A percentile compares a stretch with the other conserved stretches of the same genome.
Conservation (phyloP, 1,139 yeast genomes). For the Pichia sp. region DNA sequence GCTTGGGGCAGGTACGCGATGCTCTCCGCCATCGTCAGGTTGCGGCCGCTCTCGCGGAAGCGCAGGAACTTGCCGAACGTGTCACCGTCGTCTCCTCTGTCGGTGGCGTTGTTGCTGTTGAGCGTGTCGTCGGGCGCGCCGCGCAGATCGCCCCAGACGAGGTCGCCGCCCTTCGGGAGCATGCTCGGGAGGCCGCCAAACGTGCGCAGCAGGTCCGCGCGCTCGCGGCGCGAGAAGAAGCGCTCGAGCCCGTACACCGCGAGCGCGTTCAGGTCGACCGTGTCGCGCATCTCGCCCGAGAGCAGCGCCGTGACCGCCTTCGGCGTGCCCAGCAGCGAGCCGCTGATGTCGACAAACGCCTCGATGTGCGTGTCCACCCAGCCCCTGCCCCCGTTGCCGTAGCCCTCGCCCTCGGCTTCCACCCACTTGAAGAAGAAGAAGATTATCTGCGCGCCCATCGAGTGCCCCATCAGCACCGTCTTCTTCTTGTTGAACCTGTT, state of each 20-base stretch:
- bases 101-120: conserved; percentile 9
- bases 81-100: conserved; percentile 29
- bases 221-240: conserved; percentile 82
- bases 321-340: conserved; percentile 87
- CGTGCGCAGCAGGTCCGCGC: conserved; percentile 74
- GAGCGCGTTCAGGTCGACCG: conserved; percentile 84
- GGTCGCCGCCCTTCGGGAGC: conserved; percentile 92
- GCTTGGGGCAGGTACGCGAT: conserved; percentile 56
- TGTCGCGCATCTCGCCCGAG: conserved; percentile 97
- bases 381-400: conserved; percentile 78
- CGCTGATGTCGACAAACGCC: conserved; percentile 79
- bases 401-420: conserved; percentile 71
- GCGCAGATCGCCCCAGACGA: conserved; percentile 72
- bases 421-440: conserved; percentile 93
- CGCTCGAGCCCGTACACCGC: conserved; percentile 94
- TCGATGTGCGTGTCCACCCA: conserved; percentile 87
- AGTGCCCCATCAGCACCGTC: conserved; percentile 77
- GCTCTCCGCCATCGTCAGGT: conserved; percentile 59
- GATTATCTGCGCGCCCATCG: conserved; percentile 92
- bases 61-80: conserved; percentile 73
- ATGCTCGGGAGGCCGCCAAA: conserved; percentile 94
- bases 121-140: conserved; percentile 54
- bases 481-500: conserved; percentile 54
- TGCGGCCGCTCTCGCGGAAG: conserved; percentile 42
- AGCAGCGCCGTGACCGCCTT: conserved; percentile 84